Evolutionary conservation across 768 basidiomycete genomes (phyloP).

Genomic region (Phaeotremella skinneri): DNA sequence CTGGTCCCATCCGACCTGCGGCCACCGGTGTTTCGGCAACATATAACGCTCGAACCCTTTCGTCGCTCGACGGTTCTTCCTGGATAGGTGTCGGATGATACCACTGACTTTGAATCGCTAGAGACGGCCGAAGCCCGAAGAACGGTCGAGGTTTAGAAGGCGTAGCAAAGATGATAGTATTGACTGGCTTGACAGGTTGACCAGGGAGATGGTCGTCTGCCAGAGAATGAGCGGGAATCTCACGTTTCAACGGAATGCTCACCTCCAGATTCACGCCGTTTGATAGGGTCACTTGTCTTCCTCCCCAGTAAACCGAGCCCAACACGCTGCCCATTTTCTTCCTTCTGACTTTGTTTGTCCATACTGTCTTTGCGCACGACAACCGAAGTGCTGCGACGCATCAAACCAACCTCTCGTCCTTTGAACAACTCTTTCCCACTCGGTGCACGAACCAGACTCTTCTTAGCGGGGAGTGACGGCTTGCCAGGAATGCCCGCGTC

Average conservation of each 20-base stretch:
- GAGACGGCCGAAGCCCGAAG: constrained; percentile 5
- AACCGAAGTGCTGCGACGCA: constrained; percentile 35
- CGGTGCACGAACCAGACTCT: constrained; percentile 23
- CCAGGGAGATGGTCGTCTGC: constrained; percentile 13
- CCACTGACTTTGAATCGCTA: background rate
- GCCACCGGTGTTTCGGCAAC: constrained; percentile 32
- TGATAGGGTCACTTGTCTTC: constrained; percentile 32
- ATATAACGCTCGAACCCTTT: constrained; percentile 9
- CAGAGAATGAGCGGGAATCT: background rate
- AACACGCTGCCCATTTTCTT: constrained; percentile 1
- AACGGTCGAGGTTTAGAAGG: constrained; percentile 39
- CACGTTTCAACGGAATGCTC: background rate
- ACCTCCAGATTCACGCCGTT: constrained; percentile 12
- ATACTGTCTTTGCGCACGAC: constrained; percentile 12
- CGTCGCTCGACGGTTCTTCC: constrained; percentile 28
- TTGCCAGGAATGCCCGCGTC: background rate
- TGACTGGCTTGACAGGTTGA: constrained; percentile 12
- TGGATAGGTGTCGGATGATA: constrained; percentile 32
- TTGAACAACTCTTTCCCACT: constrained; percentile 47
- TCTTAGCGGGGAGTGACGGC: constrained; percentile 2
- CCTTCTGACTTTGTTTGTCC: constrained; percentile 12
- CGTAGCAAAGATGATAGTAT: constrained; percentile 43
- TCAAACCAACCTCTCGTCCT: constrained; percentile 44
- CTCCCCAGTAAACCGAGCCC: constrained; percentile 30
- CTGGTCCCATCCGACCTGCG: background rate